These are phyloP conservation scores for Sinapis alba DNA, from an alignment of 441 rosid genomes.

Conservation along the genomic window DNA sequence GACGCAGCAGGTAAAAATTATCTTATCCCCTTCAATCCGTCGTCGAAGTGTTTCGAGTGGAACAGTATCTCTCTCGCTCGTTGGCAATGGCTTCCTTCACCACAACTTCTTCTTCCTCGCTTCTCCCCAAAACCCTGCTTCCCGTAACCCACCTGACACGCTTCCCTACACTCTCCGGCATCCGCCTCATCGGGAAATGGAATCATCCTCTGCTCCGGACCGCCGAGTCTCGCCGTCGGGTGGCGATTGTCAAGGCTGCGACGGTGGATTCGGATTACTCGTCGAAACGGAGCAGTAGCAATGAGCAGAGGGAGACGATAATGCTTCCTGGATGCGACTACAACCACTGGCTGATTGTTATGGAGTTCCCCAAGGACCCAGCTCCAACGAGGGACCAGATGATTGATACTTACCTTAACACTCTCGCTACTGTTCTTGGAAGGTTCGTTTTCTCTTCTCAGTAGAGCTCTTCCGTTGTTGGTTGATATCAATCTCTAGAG, in stretches of 20 bases:
- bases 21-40: neutral
- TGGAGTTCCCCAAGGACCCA: constrained; percentile 97
- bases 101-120: constrained; percentile 30
- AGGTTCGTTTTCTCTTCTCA: constrained; percentile 43
- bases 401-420: constrained; percentile 91
- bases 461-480: neutral
- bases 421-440: constrained; percentile 90
- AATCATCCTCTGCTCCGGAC: constrained; percentile 14
- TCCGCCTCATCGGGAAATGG: constrained; percentile 10
- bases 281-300: constrained; percentile 67
- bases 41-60: too few species aligned
- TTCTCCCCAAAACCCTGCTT: constrained; percentile 50
- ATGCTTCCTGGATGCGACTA: constrained; percentile 94
- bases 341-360: constrained; percentile 93
- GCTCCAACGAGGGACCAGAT: constrained; percentile 92
- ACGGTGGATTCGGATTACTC: constrained; percentile 69
- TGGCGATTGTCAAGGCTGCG: constrained; percentile 44
- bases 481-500: neutral
- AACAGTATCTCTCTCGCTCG: neutral
- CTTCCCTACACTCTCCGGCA: neutral
- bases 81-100: constrained; percentile 50
- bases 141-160: constrained; percentile 36
- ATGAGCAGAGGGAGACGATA: constrained; percentile 82
- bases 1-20: neutral
- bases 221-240: constrained; percentile 25